phyloP scores from a whole-genome alignment of 352 stramenopile genomes.

The Globisporangium alternatum region DNA sequence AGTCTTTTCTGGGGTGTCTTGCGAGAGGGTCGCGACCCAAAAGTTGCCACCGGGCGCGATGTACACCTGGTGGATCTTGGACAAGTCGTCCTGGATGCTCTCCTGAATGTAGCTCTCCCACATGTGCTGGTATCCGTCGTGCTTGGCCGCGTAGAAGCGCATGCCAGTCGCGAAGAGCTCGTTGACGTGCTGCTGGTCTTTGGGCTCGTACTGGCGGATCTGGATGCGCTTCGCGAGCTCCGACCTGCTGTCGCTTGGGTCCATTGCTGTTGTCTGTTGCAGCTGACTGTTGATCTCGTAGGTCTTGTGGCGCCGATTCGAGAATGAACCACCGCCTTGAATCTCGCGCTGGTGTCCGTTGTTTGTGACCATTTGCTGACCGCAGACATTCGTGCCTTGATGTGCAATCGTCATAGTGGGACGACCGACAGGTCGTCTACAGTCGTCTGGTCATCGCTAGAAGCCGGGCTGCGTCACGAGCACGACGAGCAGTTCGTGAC shows the following conservation, averaged over 20 bases:
- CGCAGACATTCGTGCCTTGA: too few relatives aligned
- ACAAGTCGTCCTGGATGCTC: constrained; percentile 24
- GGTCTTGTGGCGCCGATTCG: neutral
- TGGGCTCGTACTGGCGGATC: constrained; percentile 21
- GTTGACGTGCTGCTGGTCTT: constrained; percentile 28
- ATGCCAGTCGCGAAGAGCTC: constrained; percentile 30
- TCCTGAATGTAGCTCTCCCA: constrained; percentile 19
- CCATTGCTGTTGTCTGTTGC: too few relatives aligned
- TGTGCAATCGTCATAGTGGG: too few relatives aligned
- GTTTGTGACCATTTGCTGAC: too few relatives aligned
- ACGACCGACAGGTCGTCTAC: too few relatives aligned
- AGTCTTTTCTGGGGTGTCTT: neutral
- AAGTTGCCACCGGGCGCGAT: constrained; percentile 39
- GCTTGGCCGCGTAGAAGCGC: constrained; percentile 19
- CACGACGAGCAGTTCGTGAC: too few relatives aligned
- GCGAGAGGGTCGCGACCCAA: constrained; percentile 32
- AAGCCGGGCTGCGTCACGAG: too few relatives aligned
- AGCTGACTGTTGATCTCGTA: too few relatives aligned
- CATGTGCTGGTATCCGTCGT: constrained; percentile 16
- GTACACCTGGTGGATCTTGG: constrained; percentile 36
- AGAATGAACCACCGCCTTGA: neutral
- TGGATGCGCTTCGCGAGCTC: constrained; percentile 9
- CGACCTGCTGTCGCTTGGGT: neutral
- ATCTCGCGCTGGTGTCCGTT: too few relatives aligned
- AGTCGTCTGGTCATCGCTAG: too few relatives aligned